phyloP scores from a whole-genome alignment of 2,329 filamentous ascomycete species.

The Aspergillus pseudotamarii region DNA sequence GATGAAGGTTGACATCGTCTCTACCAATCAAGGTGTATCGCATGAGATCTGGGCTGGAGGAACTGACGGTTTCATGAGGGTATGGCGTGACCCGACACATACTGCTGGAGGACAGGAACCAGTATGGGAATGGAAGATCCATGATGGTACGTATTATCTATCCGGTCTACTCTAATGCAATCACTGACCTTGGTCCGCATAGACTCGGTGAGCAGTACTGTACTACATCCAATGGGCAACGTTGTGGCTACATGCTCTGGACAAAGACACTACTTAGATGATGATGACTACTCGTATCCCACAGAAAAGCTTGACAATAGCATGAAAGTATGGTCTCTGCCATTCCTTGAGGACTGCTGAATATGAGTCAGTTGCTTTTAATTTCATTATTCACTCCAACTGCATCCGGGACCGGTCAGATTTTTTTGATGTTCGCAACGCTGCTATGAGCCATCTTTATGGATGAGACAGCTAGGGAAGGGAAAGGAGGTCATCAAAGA shows the following conservation, averaged over 20 bases:
- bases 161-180: background rate
- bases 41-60: constrained; percentile 64
- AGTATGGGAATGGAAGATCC: constrained; percentile 47
- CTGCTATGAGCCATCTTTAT: background rate
- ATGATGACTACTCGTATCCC: constrained; percentile 14
- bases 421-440: background rate
- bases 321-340: constrained; percentile 46
- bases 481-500: background rate
- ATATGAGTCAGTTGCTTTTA: background rate
- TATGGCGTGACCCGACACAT: constrained; percentile 52
- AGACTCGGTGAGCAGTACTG: constrained; percentile 51
- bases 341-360: constrained; percentile 18
- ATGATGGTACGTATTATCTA: constrained; percentile 44
- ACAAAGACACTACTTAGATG: constrained; percentile 34
- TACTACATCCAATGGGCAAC: constrained; percentile 50
- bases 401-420: background rate
- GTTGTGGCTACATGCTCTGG: constrained; percentile 56
- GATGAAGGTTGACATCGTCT: constrained; percentile 57
- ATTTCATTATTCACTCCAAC: background rate
- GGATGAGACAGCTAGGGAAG: background rate
- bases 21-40: constrained; percentile 34
- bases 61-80: constrained; percentile 56
- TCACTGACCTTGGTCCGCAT: background rate
- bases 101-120: constrained; percentile 46
- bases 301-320: constrained; percentile 36